These are phyloP conservation scores for Alternaria sp. DNA, from an alignment of 2,329 filamentous ascomycete species.

Conservation along the genomic window DNA sequence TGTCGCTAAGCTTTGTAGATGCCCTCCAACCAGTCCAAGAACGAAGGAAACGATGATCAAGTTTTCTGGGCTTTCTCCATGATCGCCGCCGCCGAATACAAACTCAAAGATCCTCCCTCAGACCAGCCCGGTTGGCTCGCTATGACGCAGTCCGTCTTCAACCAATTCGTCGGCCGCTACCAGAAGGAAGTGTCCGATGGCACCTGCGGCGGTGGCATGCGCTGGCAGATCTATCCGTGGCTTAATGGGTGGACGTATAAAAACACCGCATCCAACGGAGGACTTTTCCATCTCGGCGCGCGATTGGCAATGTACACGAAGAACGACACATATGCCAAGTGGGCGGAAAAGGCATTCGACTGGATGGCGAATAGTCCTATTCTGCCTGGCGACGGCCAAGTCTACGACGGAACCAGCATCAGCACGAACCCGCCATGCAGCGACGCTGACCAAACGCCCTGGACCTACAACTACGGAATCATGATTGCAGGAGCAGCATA, in stretches of 20 bases:
- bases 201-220: slow-evolving; percentile 44
- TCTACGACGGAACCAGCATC: slow-evolving; percentile 39
- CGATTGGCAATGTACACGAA: slow-evolving; percentile 47
- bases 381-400: slow-evolving; percentile 29
- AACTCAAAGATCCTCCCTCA: slow-evolving; percentile 51
- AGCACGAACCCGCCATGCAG: slow-evolving; percentile 29
- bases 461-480: slow-evolving; percentile 49
- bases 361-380: slow-evolving; percentile 42
- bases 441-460: slow-evolving; percentile 39
- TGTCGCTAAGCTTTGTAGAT: slow-evolving; percentile 27
- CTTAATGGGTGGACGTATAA: slow-evolving; percentile 48
- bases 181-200: slow-evolving; percentile 30
- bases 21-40: slow-evolving; percentile 46
- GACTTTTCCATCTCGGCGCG: slow-evolving; percentile 48
- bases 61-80: slow-evolving; percentile 64
- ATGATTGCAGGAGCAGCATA: slow-evolving; percentile 45
- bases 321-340: slow-evolving; percentile 46
- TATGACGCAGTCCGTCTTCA: slow-evolving; percentile 51
- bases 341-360: slow-evolving; percentile 45
- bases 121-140: slow-evolving; percentile 53
- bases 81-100: slow-evolving; percentile 62
- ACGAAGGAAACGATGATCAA: slow-evolving; percentile 63
- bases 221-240: slow-evolving; percentile 47
- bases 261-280: slow-evolving; percentile 49
- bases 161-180: slow-evolving; percentile 46